Evolutionary conservation across 768 basidiomycete genomes (phyloP).

Genomic region (Tephrocybe rancida): DNA sequence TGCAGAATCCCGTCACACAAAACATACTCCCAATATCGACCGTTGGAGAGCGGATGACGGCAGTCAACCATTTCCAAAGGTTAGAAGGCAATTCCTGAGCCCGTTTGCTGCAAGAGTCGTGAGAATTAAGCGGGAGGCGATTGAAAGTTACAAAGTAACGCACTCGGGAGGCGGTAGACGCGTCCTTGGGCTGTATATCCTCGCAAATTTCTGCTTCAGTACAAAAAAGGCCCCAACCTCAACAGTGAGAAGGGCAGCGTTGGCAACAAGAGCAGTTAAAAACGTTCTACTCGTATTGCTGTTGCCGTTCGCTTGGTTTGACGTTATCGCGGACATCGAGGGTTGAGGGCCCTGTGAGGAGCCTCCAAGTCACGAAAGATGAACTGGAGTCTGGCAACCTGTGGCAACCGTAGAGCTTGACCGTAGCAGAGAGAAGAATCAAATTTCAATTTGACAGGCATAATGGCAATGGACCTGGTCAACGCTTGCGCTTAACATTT

Average conservation of each 20-base stretch:
- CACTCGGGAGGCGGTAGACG: slow-evolving; percentile 61
- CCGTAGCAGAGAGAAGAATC: no score
- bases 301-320: slow-evolving; percentile 28
- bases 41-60: slow-evolving; percentile 40
- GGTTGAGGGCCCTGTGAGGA: neutral
- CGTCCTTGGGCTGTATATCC: slow-evolving; percentile 65
- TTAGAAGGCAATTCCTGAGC: slow-evolving; percentile 44
- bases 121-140: neutral
- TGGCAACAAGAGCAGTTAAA: slow-evolving; percentile 61
- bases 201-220: slow-evolving; percentile 55
- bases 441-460: no score
- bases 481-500: no score
- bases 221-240: slow-evolving; percentile 60
- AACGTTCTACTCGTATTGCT: slow-evolving; percentile 51
- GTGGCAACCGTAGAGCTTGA: no score
- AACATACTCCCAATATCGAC: slow-evolving; percentile 44
- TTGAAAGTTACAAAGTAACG: slow-evolving; percentile 20
- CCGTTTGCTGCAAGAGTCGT: slow-evolving; percentile 37
- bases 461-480: no score
- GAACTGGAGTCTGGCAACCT: neutral
- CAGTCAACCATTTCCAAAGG: slow-evolving; percentile 54
- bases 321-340: slow-evolving; percentile 28
- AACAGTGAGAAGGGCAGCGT: slow-evolving; percentile 44
- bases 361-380: neutral
- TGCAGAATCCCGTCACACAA: neutral